phyloP scores from a whole-genome alignment of 805 yeast species.

The Priceomyces fermenticarens region DNA sequence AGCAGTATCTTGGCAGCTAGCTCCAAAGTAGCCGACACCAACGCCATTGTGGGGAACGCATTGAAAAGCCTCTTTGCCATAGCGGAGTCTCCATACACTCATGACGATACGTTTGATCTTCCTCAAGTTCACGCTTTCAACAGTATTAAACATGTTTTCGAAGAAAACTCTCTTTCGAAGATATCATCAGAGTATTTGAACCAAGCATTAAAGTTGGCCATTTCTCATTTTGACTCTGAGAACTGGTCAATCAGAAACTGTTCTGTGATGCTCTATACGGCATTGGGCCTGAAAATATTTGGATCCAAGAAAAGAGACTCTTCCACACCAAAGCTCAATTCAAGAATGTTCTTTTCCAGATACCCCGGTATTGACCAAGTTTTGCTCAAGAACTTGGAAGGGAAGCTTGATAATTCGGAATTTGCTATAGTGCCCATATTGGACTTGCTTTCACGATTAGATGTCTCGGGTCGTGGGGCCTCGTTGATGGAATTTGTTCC shows the following conservation, averaged over 20 bases:
- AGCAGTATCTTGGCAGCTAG: slow-evolving; percentile 66
- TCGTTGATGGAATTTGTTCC: slow-evolving; percentile 53
- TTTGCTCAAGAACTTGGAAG: slow-evolving; percentile 42
- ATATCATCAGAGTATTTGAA: slow-evolving; percentile 51
- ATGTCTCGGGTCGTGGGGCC: slow-evolving; percentile 48
- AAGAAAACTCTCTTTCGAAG: slow-evolving; percentile 64
- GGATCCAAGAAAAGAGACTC: slow-evolving; percentile 50
- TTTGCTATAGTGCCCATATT: slow-evolving; percentile 76
- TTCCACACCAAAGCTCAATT: slow-evolving; percentile 38
- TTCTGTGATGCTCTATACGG: slow-evolving; percentile 88
- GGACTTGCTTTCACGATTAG: slow-evolving; percentile 66
- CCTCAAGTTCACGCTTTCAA: slow-evolving; percentile 95
- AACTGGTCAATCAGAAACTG: slow-evolving; percentile 90
- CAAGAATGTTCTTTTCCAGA: slow-evolving; percentile 68
- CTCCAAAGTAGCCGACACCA: slow-evolving; percentile 22
- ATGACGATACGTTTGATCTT: slow-evolving; percentile 57
- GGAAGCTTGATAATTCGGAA: slow-evolving; percentile 31
- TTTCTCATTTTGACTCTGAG: slow-evolving; percentile 59
- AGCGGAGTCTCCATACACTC: slow-evolving; percentile 49
- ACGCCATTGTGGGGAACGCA: slow-evolving; percentile 43
- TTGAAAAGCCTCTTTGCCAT: slow-evolving; percentile 51
- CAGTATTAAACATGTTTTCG: slow-evolving; percentile 71
- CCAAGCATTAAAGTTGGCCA: slow-evolving; percentile 56
- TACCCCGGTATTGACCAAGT: slow-evolving; percentile 52
- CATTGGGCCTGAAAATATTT: slow-evolving; percentile 76